phyloP scores from a whole-genome alignment of 305 asterid genomes.

The Fraxinus velutina region DNA sequence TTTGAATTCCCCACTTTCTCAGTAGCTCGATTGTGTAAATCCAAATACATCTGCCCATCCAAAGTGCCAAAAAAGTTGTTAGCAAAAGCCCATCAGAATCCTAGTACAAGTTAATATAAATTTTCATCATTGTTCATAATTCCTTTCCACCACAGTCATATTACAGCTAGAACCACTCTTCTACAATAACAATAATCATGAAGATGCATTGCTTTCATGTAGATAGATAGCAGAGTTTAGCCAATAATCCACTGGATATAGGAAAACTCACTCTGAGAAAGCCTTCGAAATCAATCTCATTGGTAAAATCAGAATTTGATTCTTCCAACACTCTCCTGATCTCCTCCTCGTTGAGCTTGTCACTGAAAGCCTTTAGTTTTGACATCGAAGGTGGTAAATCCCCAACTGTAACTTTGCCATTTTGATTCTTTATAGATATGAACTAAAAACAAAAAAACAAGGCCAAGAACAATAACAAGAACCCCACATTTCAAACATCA shows the following conservation, averaged over 20 bases:
- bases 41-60: conserved; percentile 64
- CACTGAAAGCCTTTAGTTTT: conserved; percentile 60
- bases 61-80: conserved; percentile 28
- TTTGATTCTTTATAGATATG: conserved; percentile 56
- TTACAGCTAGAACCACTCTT: conserved; percentile 9
- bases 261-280: conserved; percentile 71
- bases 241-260: not conserved
- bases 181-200: not conserved
- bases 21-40: conserved; percentile 61
- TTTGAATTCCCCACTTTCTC: conserved; percentile 56
- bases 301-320: conserved; percentile 44
- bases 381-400: conserved; percentile 70
- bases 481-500: conserved; percentile 16
- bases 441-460: conserved; percentile 44
- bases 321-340: conserved; percentile 52
- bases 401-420: conserved; percentile 62
- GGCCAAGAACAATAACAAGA: not conserved
- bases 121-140: not conserved
- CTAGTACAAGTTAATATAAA: conserved; percentile 18
- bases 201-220: not conserved
- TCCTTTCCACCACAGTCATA: conserved; percentile 8
- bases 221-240: not conserved
- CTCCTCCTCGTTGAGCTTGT: conserved; percentile 59
- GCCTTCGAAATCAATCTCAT: conserved; percentile 86
- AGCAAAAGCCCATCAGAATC: conserved; percentile 20